Percentiles rank a stretch among this genome's conserved stretches.
phyloP scores from a whole-genome alignment of 257 asterid genomes.

The Solanum verrucosum region DNA sequence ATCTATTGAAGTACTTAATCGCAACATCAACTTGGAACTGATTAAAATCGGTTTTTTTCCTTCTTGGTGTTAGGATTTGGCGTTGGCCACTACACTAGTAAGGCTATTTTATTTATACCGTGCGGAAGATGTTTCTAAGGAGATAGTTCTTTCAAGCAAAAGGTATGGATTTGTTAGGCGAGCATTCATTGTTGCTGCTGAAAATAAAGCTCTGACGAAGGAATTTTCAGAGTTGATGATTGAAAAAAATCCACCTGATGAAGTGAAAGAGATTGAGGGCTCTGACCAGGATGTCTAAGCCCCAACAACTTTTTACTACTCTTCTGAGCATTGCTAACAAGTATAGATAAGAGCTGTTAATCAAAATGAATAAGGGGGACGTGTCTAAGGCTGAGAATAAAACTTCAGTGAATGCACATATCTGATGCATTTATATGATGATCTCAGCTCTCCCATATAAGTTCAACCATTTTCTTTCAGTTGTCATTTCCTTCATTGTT shows the following conservation, averaged over 20 bases:
- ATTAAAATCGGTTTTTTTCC: not conserved
- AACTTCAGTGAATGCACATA: not conserved
- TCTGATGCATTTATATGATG: not conserved
- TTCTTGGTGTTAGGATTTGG: conserved; percentile 11
- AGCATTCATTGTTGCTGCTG: conserved; percentile 6
- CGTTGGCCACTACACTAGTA: conserved; percentile 14
- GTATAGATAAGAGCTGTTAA: too few relatives aligned
- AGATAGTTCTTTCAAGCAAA: not conserved
- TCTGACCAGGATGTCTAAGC: too few relatives aligned
- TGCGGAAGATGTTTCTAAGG: conserved; percentile 3
- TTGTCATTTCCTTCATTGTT: not conserved
- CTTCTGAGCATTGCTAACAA: too few relatives aligned
- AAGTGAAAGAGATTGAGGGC: too few relatives aligned
- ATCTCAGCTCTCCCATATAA: not conserved
- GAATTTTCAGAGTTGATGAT: not conserved
- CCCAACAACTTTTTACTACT: too few relatives aligned
- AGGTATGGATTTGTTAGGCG: conserved; percentile 15
- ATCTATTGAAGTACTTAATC: not conserved
- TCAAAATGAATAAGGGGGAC: not conserved
- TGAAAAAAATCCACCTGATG: not conserved
- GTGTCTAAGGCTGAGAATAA: not conserved
- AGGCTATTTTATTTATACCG: conserved; percentile 7
- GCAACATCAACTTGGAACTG: not conserved
- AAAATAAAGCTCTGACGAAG: conserved; percentile 4
- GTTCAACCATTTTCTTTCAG: not conserved